Base-by-base conservation (phyloP, 2,329 filamentous ascomycete genomes). In the Microthyrium microscopicum region DNA sequence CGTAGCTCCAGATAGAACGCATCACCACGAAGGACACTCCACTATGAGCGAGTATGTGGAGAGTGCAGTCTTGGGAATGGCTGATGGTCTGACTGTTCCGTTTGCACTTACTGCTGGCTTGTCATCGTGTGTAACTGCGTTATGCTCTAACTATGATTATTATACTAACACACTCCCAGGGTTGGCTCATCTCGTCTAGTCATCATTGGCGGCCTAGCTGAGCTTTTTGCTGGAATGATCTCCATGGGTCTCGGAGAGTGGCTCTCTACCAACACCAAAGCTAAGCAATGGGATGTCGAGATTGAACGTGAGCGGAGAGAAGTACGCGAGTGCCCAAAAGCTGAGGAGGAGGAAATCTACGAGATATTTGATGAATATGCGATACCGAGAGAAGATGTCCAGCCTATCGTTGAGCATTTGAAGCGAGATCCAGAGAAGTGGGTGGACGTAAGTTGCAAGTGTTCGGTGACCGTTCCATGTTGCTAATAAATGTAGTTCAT, bases 51-150 rank as follows among this genome's bases (percentile, higher is more conserved):
- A 35, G 19, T 27, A 29, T 6, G 19, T 39, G 22, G 20, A 20
- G 9, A 25, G 81, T 51, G 64, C 73, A 40, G 82, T 79, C 39
- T 75, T 85, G 43, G 79, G 79, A 34, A 73, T 84, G 44, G 75
- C 78, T 1, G 79, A 85, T 47, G 79, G 79, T 12, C 63, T 85
- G 43, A 85, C 79, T 0, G 79, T 85, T 0, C 79, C 79, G 0
- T 85, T 85, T 44, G 79, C 79, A 12, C 60, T 85, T 24, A 83
- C 77, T 0, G 79, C 80, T n/a, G 79, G 79, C 11, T 61, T 85
- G 2, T 74, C 70, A 4, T 24, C 36, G 36, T 38, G 30, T 3
- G 26, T 36, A 4, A 12, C 2, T 3, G 7, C 21, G 5, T 7
- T 18, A 17, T 18, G 15, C 17, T 11, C 11, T 4, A 11, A 25